Base-by-base conservation (phyloP, 805 yeast genomes). In the Candida schatavii region DNA sequence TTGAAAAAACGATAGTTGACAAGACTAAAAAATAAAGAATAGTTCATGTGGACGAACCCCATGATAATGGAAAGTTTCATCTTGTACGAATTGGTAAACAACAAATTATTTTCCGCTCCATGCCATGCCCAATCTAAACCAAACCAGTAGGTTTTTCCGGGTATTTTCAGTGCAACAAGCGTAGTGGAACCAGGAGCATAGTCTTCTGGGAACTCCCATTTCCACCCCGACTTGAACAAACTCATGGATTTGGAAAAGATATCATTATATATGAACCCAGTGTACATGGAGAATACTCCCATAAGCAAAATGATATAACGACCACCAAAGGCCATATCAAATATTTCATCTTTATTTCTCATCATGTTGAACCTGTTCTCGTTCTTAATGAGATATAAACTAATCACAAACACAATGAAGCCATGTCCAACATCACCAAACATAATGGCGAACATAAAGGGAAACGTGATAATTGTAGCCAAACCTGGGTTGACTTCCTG, bases 391-490 rank as follows among this genome's bases (percentile, higher is more conserved):
- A 84, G 60, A 3, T 65, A 56, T 15, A 71, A 47, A 10, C 85
- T 85, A 17, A 78, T 82, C 49, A 81, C 57, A 23, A 76, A 59
- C 55, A 84, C 65, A 42, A 84, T 66, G 43, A 80, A 63, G n/a
- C 90, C 90, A 56, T 84, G 90, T 9, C 90, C 90, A 48, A 83
- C 66, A 64, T 84, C 90, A 64, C 90, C 90, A 65, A 84, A 84
- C 90, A 84, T 84, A 47, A 84, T 80, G 14, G 90, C 88, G 64
- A 84, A 84, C 87, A 84, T 80, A 56, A 83, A 84, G 13, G 90
- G 90, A 64, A 84, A 84, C 0, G 90, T 84, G 14, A 83, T 80
- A 31, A 83, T 74, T 1, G 89, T 80, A 14, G 90, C 83, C 46
- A 83, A 70, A 42, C 88, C 88, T 7, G 90, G 86, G 53, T 83